phyloP scores from a whole-genome alignment of 768 basidiomycete species.

The Polyporus arcularius region DNA sequence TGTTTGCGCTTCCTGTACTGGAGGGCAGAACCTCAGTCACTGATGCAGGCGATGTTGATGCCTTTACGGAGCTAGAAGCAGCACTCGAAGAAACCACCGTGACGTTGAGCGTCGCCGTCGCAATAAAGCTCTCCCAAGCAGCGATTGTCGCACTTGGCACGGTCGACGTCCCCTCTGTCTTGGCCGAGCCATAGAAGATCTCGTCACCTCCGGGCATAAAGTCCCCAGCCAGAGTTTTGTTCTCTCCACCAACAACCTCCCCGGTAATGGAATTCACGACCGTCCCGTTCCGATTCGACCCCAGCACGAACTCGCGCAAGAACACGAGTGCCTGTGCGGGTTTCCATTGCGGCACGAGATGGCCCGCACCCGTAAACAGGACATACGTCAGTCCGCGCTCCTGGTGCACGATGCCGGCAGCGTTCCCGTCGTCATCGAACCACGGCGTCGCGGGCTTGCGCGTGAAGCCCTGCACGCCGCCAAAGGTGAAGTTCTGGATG shows the following conservation, averaged over 20 bases:
- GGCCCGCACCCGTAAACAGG: conserved; percentile 41
- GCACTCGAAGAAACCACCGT: neutral
- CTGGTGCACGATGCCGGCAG: conserved; percentile 72
- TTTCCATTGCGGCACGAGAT: conserved; percentile 38
- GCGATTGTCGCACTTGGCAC: conserved; percentile 31
- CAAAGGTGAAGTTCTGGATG: conserved; percentile 72
- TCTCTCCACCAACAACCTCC: conserved; percentile 51
- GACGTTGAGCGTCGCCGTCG: conserved; percentile 18
- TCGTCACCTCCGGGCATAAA: conserved; percentile 53
- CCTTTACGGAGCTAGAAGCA: neutral
- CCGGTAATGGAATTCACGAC: conserved; percentile 34
- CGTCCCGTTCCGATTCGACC: conserved; percentile 57
- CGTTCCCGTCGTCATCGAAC: conserved; percentile 56
- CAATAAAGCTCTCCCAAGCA: conserved; percentile 33
- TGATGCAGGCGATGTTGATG: neutral
- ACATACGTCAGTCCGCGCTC: conserved; percentile 58
- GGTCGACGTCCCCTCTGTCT: conserved; percentile 28
- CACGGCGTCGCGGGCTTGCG: conserved; percentile 68
- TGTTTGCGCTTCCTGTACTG: neutral
- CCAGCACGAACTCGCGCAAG: conserved; percentile 66
- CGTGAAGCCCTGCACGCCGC: conserved; percentile 73
- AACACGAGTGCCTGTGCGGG: conserved; percentile 60
- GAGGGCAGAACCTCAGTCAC: neutral
- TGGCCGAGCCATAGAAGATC: conserved; percentile 52
- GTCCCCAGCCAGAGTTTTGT: conserved; percentile 43